Evolutionary conservation across 305 asterid species (phyloP).

Genomic region (Fraxinus paxiana): DNA sequence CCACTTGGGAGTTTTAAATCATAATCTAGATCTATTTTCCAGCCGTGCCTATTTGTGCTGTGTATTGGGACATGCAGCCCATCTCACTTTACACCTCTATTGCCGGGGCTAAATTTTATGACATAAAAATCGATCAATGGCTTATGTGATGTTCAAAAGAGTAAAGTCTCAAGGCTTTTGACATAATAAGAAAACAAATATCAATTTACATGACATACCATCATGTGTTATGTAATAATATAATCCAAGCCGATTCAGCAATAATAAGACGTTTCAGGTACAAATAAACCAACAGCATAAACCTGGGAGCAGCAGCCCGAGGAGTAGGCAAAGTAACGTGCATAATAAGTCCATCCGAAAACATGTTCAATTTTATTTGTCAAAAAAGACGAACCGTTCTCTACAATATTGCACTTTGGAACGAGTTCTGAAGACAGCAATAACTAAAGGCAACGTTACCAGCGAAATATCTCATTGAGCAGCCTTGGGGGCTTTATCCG

Average conservation of each 20-base stretch:
- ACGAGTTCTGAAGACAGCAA: conserved; percentile 2
- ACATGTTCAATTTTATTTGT: conserved; percentile 26
- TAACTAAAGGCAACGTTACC: conserved; percentile 7
- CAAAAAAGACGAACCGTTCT: conserved; percentile 22
- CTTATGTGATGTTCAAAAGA: neutral
- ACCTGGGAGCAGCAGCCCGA: neutral
- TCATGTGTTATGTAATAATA: neutral
- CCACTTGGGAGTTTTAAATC: neutral
- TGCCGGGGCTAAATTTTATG: neutral
- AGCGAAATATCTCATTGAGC: conserved; percentile 27
- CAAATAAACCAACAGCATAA: neutral
- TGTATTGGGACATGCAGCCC: neutral
- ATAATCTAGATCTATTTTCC: too few relatives aligned
- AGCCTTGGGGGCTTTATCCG: conserved; percentile 46
- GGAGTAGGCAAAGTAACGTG: conserved; percentile 1
- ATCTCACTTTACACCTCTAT: neutral
- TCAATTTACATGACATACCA: neutral
- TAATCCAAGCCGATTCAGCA: neutral
- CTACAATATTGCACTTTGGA: conserved; percentile 15
- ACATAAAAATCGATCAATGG: neutral
- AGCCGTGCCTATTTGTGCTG: neutral
- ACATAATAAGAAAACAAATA: neutral
- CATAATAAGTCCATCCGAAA: conserved; percentile 19
- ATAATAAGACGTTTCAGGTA: neutral
- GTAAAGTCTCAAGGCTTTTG: neutral